Percentiles rank a stretch among this genome's conserved stretches.
These are phyloP conservation scores for Cryptococcus jaspeensis DNA, from an alignment of 1,284 basidiomycete species.

Conservation along the genomic window DNA sequence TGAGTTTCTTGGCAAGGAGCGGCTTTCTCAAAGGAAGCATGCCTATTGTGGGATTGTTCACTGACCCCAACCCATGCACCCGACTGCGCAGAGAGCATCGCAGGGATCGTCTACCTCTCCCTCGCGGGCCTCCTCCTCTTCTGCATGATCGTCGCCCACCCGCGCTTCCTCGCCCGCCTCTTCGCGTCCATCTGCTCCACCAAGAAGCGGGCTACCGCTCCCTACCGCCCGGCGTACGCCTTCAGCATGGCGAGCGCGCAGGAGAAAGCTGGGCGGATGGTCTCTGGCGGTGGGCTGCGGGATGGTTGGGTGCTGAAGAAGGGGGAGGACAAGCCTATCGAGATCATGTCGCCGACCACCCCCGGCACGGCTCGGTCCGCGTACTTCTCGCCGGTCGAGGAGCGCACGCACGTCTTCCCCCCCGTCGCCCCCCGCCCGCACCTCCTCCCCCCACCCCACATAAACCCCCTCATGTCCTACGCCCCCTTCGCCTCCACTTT, in stretches of 20 bases:
- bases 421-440: constrained; percentile 1
- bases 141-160: constrained; percentile 35
- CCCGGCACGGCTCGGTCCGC: background rate
- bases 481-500: constrained; percentile 28
- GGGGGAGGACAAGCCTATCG: background rate
- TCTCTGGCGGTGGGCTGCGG: constrained; percentile 33
- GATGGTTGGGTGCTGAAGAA: constrained; percentile 33
- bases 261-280: constrained; percentile 4
- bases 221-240: background rate
- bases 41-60: too few relatives aligned
- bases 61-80: background rate
- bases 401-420: background rate
- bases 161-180: constrained; percentile 45
- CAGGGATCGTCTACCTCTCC: constrained; percentile 30
- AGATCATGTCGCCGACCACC: background rate
- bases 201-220: background rate
- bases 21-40: too few relatives aligned
- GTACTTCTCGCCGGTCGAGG: background rate
- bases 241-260: background rate
- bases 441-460: constrained; percentile 34
- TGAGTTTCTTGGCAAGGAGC: constrained; percentile 6
- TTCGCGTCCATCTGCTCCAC: constrained; percentile 31
- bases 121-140: constrained; percentile 30
- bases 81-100: constrained; percentile 18
- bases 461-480: constrained; percentile 23